Evolutionary conservation across 306 rosid genomes (phyloP), one percentile per base, ranked within the genome.

Genomic region (Cicer judaicum): DNA sequence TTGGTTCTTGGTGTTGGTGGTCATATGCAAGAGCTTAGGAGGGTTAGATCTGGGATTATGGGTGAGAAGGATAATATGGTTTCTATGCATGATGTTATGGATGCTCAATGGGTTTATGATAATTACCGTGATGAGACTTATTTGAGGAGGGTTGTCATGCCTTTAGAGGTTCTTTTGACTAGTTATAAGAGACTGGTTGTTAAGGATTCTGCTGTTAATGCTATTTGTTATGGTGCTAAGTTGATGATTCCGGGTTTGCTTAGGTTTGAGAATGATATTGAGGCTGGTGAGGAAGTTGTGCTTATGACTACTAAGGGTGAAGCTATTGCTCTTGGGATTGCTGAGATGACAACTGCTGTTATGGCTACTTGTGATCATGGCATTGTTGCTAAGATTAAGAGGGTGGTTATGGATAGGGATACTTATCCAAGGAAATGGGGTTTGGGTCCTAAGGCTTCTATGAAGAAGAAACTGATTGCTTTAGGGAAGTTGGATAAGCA

Each of bases 201-300:
- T 34, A 60, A 60, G 66, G 66, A 60, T 60, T 60, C 66, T 0
- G 43, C 66, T 60, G 66, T 60, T 36, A 60, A 60, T 60, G 66
- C 66, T 7, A 29, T 60, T 60, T 60, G 66, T 60, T 60, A 60
- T 60, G 66, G 66, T n/a, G 66, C 66, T 34, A 60, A 60, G 44
- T 60, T 60, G 66, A 60, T 60, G 66, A 34, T 60, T 34, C 66
- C 66, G 3, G 66, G 66, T 7, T 60, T 60, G 19, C 66, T 60
- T 60, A 60, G 66, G 66, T 60, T 60, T 34, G 66, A 60, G 66
- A 60, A 60, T 60, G 66, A 60, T 60, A 60, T 60, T 60, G 66
- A 60, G 13, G 19, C 66, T 60, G 66, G 66, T 3, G 66, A 60
- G 44, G 66, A 60, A 44, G 66, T 60, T 34, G 66, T 60, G 0